Conservation (phyloP, 345 rosid genomes). For the Psidium friedrichsthalianum region DNA sequence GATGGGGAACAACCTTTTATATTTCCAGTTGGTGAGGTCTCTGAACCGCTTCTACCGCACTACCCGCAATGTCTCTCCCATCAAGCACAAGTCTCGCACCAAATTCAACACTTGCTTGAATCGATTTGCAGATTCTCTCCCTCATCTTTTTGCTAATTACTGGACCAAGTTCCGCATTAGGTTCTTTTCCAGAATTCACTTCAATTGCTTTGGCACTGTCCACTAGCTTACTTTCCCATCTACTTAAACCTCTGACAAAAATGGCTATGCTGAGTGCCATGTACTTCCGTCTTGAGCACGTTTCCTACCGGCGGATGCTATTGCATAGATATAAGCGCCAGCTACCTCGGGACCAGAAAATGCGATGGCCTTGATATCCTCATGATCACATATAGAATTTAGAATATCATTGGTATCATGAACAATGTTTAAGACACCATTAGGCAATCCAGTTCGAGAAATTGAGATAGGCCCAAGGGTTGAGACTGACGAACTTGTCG, state of each 20-base stretch:
- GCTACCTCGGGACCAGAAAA: constrained; percentile 75
- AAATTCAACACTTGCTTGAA: constrained; percentile 33
- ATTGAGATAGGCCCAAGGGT: too few species aligned
- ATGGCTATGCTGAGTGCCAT: constrained; percentile 31
- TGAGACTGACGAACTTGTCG: too few species aligned
- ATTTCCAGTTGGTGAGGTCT: too few species aligned
- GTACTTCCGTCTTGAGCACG: constrained; percentile 47
- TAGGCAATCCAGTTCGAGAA: constrained; percentile 45
- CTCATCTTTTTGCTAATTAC: constrained; percentile 51
- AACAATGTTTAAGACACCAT: constrained; percentile 41
- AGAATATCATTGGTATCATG: constrained; percentile 54
- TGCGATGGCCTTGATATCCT: constrained; percentile 67
- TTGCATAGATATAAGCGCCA: constrained; percentile 19
- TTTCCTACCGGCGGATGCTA: constrained; percentile 29
- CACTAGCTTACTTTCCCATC: constrained; percentile 49
- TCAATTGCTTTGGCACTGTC: constrained; percentile 34
- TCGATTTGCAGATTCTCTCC: constrained; percentile 30
- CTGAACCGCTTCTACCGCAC: too few species aligned
- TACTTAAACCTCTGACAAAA: constrained; percentile 41
- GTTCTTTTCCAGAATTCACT: constrained; percentile 47
- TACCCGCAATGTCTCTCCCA: constrained; percentile 55
- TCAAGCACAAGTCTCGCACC: constrained; percentile 55
- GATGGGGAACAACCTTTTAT: too few species aligned
- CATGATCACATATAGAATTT: constrained; percentile 82
- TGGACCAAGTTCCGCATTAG: constrained; percentile 54